These are phyloP conservation scores for Akanthomyces lecanii DNA, from an alignment of 2,329 filamentous ascomycete species.

Conservation along the genomic window DNA sequence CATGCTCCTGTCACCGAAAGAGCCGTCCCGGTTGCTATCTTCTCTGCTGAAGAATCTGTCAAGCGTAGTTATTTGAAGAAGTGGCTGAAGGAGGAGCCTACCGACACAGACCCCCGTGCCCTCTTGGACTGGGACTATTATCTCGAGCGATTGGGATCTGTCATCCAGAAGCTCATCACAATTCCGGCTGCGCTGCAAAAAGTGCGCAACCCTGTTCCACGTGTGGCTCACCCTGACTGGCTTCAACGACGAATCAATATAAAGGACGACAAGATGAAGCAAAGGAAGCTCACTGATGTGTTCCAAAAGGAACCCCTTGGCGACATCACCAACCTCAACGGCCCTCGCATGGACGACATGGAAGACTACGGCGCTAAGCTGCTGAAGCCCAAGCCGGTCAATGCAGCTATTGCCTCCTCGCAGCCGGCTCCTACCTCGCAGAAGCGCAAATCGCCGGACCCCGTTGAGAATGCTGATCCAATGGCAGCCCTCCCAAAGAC, in stretches of 20 bases:
- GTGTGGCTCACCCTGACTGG: conserved; percentile 95
- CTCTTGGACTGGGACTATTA: conserved; percentile 98
- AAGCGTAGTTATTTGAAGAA: conserved; percentile 89
- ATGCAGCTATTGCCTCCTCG: conserved; percentile 53
- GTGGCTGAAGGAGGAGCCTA: conserved; percentile 91
- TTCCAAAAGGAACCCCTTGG: conserved; percentile 69
- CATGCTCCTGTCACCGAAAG: conserved; percentile 91
- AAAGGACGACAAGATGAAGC: conserved; percentile 96
- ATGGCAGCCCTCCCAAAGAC: conserved; percentile 75
- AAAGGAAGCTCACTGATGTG: conserved; percentile 96
- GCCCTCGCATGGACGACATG: conserved; percentile 58
- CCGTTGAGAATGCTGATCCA: conserved; percentile 65
- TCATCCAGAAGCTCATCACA: conserved; percentile 98
- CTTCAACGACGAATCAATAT: conserved; percentile 86
- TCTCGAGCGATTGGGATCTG: conserved; percentile 87
- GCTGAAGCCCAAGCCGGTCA: conserved; percentile 59
- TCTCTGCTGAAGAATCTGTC: conserved; percentile 84
- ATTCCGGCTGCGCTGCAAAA: conserved; percentile 97
- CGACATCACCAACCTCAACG: conserved; percentile 65
- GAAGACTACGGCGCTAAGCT: conserved; percentile 76
- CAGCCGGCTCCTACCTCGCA: conserved; percentile 45
- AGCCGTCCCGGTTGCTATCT: conserved; percentile 92
- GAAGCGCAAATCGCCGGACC: conserved; percentile 72
- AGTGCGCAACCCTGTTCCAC: conserved; percentile 86
- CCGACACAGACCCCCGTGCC: conserved; percentile 82